Evolutionary conservation across 495 filamentous ascomycete species (phyloP), one percentile per base, ranked within the genome.

Genomic region (Xylaria venustula): DNA sequence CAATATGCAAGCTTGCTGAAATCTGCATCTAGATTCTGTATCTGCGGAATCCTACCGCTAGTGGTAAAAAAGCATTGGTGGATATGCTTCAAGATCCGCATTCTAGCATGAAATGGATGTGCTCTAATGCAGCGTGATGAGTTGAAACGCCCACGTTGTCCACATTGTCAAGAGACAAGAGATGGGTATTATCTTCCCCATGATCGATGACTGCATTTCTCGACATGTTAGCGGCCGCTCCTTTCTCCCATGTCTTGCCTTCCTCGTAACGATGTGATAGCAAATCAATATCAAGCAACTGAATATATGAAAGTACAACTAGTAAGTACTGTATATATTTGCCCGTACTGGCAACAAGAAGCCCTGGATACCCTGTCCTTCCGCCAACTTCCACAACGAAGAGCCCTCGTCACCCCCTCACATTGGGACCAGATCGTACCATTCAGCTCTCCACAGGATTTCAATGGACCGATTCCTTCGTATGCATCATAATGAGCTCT

Each of bases 11-110:
- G 23, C 20, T 32, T 17, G 11, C 40, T 32, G 37, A 34, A 40
- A 17, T 55, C 40, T 2, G 11, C 25, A 23, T 22, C 37, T 55
- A 26, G 26, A 30, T 45, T 32, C 25, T 28, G 25, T 20, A 8
- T 3, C 53, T 11, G 37, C 40, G 40, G 40, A 55, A 55, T 45
- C n/a, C 40, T 22, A 55, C 37, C 53, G 53, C 37, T 22, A n/a
- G 17, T 34, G 53, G 53, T 37, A 23, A 42, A 45, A 40, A 34
- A 45, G 30, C 5, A 6, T 45, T 19, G 53, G 53, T 44, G 25
- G 26, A 14, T 45, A 30, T 22, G 11, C 40, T 23, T 55, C 40
- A 14, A 37, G 6, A 45, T 55, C 17, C 41, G 53, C 26, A 55
- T 44, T 45, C 53, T 45, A 34, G n/a, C 11, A 9, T 45, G 17